Conservation (phyloP, 2,329 filamentous ascomycete species). For the Microdochium paspali region DNA sequence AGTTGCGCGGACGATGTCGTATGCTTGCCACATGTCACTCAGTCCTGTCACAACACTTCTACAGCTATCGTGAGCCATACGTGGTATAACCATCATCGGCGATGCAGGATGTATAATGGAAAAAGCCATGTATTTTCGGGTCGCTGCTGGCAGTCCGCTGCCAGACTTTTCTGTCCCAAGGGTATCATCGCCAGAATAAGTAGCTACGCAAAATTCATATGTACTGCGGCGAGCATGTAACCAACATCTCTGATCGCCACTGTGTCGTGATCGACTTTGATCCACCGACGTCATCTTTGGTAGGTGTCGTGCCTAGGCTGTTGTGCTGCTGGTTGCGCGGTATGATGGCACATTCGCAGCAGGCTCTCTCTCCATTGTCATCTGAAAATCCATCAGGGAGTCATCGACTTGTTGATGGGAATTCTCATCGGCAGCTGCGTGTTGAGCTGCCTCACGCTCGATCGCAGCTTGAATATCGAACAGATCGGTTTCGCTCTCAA, state of each 20-base stretch:
- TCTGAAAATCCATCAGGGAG: neutral
- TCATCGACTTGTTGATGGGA: neutral
- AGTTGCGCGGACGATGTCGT: too few species aligned
- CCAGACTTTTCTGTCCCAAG: neutral
- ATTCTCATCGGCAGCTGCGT: neutral
- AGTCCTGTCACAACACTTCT: too few species aligned
- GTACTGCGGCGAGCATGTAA: too few species aligned
- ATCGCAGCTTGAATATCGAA: constrained; percentile 14
- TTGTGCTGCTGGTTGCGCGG: neutral
- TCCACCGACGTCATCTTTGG: too few species aligned
- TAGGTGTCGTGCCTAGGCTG: neutral
- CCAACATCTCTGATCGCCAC: too few species aligned
- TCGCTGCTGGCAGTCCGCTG: neutral
- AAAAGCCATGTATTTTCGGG: neutral
- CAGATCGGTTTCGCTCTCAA: neutral
- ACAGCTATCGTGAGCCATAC: too few species aligned
- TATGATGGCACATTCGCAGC: neutral
- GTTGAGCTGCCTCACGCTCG: constrained; percentile 6
- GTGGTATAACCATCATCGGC: too few species aligned
- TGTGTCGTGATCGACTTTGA: too few species aligned
- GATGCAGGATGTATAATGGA: too few species aligned
- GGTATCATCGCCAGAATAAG: neutral
- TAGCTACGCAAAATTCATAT: neutral
- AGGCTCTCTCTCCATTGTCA: neutral
- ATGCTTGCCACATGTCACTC: too few species aligned